Evolutionary conservation across 805 yeast species (phyloP), one percentile per base, ranked within the genome.

Genomic region (Sungouiozyma intestinalis): DNA sequence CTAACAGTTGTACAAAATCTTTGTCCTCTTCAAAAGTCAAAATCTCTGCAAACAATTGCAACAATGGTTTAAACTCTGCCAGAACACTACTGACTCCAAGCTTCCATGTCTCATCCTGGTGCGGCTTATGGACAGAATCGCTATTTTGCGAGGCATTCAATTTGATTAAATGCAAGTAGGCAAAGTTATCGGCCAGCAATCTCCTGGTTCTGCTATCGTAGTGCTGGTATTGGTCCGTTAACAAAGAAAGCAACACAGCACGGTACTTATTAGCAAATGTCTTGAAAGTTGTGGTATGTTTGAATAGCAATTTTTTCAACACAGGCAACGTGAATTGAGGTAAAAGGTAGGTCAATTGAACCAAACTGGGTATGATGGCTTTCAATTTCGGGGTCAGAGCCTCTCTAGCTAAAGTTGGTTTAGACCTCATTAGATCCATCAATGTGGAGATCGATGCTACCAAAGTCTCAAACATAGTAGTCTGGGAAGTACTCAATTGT

Each of bases 401-500:
- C 55, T 87, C 95, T 57, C 97, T 74, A 2, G 90, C 80, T 35
- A 90, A 69, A 1, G 87, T 79, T 1, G 94, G 85, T 55, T 87
- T 87, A 2, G 86, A 90, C 55, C 83, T 75, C 44, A 81, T 77
- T 38, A 71, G 65, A 24, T 57, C 55, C 42, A 64, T 59, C 15
- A 68, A 35, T 11, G 52, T 48, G 17, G 57, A 49, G 46, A 60
- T 31, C 2, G 69, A 51, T 17, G 54, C 49, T 2, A 57, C 49
- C 15, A 67, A 47, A 36, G 66, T 56, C 33, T 55, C 54, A 17
- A 60, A 46, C 6, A 55, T 18, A 5, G 45, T 46, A 17, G 44
- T 51, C 38, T 54, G 54, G 16, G 45, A 43, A 6, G 55, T 47
- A 9, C 48, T 40, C 15, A 48, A 40, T 13, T 55, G 45, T 7